Base-by-base conservation (phyloP, 1,284 basidiomycete genomes). In the Chiua sp. region DNA sequence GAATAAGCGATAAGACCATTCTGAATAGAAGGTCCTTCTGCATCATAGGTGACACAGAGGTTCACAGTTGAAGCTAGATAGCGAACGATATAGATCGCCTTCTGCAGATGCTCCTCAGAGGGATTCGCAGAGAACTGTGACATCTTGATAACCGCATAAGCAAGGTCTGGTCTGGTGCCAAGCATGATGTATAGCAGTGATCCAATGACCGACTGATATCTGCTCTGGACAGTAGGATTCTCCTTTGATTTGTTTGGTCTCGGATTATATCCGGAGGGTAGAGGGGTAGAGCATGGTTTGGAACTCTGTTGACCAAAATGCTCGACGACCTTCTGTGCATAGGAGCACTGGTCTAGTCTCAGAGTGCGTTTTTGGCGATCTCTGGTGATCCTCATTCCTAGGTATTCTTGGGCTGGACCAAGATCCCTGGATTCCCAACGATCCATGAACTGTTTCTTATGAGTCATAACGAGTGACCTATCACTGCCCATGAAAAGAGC, bases 41-140 rank as follows among this genome's bases (percentile, higher is more conserved):
- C 12, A 12, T 11, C 4, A 16, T 37, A 37, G 13, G 35, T 37
- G 13, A 37, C 15, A 5, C 35, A 37, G 11, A 37, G 35, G 12
- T 37, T 16, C 13, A 13, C 12, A 16, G 35, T 37, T 5, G 13
- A 16, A 12, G 15, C 35, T 2, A 55, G 12, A 16, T 50, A 50
- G 12, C 28, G 8, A 13, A 56, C 37, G 7, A 56, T 56, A 7
- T 56, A 20, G 1, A 50, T 15, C 3, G 39, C 48, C 18, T 50
- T 56, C 16, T 44, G 33, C 26, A 55, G 11, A 30, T 55, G 53
- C 28, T 55, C 47, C 15, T 56, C 26, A 11, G n/a, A 23, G 1
- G 55, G 26, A 56, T 56, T 56, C 4, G 47, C 26, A 46, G 48
- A 56, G n/a, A 46, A 51, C 11, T 51, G 48, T 26, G 49, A 51